A percentile compares a stretch with the other conserved stretches of the same genome.
phyloP scores from a whole-genome alignment of 495 filamentous ascomycete species.

The Parathielavia hyrcaniae region DNA sequence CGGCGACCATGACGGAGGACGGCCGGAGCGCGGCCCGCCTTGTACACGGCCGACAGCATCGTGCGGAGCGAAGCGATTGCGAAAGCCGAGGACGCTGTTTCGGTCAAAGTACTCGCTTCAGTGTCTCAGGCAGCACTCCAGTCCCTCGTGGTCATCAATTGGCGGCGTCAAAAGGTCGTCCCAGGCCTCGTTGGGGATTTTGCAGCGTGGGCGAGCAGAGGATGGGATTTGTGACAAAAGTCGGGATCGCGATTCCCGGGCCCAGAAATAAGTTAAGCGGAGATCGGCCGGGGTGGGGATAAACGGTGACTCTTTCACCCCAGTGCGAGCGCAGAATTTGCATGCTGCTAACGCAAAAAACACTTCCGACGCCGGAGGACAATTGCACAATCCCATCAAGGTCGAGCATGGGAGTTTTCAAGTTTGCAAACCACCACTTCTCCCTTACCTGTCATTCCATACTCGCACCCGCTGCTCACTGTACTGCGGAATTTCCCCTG shows the following conservation, averaged over 20 bases:
- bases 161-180: conserved; percentile 19
- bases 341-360: not conserved
- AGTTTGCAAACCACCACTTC: not conserved
- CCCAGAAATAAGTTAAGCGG: conserved; percentile 16
- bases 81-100: conserved; percentile 12
- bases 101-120: conserved; percentile 7
- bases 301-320: conserved; percentile 28
- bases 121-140: conserved; percentile 16
- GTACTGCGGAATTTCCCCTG: not conserved
- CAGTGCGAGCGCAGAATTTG: conserved; percentile 14
- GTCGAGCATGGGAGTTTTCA: too few species aligned
- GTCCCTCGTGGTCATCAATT: conserved; percentile 24
- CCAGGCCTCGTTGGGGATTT: conserved; percentile 12
- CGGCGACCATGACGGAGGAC: conserved; percentile 46
- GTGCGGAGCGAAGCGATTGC: conserved; percentile 14
- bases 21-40: conserved; percentile 46
- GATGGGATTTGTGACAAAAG: conserved; percentile 16
- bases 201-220: conserved; percentile 10
- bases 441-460: not conserved
- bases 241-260: conserved; percentile 15
- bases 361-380: conserved; percentile 19
- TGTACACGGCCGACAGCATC: conserved; percentile 38
- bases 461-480: not conserved
- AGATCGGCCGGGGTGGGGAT: conserved; percentile 24
- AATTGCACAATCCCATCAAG: not conserved